Conservation (phyloP, 495 filamentous ascomycete species). For the Darksidea phi region DNA sequence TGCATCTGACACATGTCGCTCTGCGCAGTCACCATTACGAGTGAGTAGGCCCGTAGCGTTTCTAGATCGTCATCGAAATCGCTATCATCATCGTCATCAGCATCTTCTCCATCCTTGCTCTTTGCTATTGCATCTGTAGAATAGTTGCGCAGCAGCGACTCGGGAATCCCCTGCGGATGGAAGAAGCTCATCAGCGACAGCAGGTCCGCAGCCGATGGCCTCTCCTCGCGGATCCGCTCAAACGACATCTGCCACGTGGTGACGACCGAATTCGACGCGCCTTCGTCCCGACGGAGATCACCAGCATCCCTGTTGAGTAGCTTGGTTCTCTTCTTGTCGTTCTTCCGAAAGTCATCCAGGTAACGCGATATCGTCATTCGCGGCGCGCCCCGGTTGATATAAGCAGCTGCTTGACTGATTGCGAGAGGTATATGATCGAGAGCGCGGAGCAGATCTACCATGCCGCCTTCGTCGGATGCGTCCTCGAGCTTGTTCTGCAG, state of each 20-base stretch:
- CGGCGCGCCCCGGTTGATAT: slow-evolving; percentile 17
- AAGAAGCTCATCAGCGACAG: slow-evolving; percentile 40
- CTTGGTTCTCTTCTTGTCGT: slow-evolving; percentile 36
- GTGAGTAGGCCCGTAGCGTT: too few relatives aligned
- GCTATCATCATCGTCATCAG: too few relatives aligned
- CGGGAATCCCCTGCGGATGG: slow-evolving; percentile 36
- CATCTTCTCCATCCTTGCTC: too few relatives aligned
- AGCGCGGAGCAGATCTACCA: neutral
- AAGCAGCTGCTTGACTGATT: slow-evolving; percentile 29
- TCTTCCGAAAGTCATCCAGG: slow-evolving; percentile 42
- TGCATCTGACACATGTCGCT: too few relatives aligned
- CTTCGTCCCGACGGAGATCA: slow-evolving; percentile 40
- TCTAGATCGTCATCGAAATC: too few relatives aligned
- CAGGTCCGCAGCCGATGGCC: slow-evolving; percentile 33
- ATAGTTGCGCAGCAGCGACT: neutral
- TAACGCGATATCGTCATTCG: slow-evolving; percentile 37
- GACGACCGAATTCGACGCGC: slow-evolving; percentile 42
- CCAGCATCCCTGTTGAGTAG: slow-evolving; percentile 39
- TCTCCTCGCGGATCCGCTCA: slow-evolving; percentile 42
- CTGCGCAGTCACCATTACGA: neutral
- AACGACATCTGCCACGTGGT: slow-evolving; percentile 52
- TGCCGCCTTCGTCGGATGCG: too few relatives aligned
- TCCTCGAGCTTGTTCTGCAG: too few relatives aligned
- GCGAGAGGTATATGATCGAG: slow-evolving; percentile 24
- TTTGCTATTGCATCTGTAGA: too few relatives aligned